Evolutionary conservation across 1,284 basidiomycete genomes (phyloP), one percentile per base, ranked within the genome.

Genomic region (Flammula alnicola): DNA sequence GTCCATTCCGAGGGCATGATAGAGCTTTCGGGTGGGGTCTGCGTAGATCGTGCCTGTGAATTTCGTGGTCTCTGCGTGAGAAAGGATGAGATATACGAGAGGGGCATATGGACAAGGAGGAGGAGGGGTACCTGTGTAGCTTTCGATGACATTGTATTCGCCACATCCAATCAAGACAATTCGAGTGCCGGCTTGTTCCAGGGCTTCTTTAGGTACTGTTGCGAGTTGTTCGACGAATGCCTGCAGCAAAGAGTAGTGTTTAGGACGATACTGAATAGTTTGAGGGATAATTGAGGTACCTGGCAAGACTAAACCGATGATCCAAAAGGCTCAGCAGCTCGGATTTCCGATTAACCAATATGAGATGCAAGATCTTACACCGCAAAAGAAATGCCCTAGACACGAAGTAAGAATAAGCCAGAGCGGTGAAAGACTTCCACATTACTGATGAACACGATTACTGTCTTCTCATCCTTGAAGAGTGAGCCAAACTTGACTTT

Each of bases 371-470:
- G 16, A 12, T n/a, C 75, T 52, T 67, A 84, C 83, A 22, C 81
- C 83, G 57, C 84, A 85, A 60, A 84, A 83, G 63, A 86, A 86
- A 60, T 86, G 83, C 10, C 81, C 83, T 83, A 33, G 40, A 39
- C 6, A 54, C 12, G 43, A 46, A 32, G 19, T 9, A 19, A 5
- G 9, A 8, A 17, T n/a, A 19, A 12, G 16, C 14, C 12, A 20
- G 10, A 12, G n/a, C 12, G 16, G 31, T 11, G 20, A 20, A 37
- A 10, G 20, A 19, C 20, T 17, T 37, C 25, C 32, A 29, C 78
- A n/a, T 55, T 49, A 84, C 86, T 77, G 51, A 87, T 83, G 63
- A 88, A 88, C 6, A 88, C 79, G 3, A 86, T 75, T 9, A 88
- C 65, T 0, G 78, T 78, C 59, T 76, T 81, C 56, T 78, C 62